phyloP scores from a whole-genome alignment of 805 yeast species.

The Zygosaccharomyces kombuchaensis region DNA sequence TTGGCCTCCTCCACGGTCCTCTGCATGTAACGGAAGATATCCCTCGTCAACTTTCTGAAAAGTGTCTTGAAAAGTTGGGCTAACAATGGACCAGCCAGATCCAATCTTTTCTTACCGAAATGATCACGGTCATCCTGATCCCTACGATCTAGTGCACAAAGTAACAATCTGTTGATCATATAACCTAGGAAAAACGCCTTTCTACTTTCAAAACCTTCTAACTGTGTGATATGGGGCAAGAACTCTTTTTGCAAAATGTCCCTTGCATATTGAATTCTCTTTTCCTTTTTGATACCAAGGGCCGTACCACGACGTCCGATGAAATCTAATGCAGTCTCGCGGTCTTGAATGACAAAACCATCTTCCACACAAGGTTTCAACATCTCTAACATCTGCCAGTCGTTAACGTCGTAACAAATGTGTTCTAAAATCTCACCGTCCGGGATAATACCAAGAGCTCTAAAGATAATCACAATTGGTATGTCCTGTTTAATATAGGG shows the following conservation, averaged over 20 bases:
- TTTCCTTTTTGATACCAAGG: constrained; percentile 91
- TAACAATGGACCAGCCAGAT: constrained; percentile 95
- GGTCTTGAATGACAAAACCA: constrained; percentile 96
- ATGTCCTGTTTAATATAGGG: constrained; percentile 96
- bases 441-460: constrained; percentile 97
- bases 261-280: constrained; percentile 96
- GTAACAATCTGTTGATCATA: constrained; percentile 90
- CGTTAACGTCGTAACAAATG: constrained; percentile 94
- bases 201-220: constrained; percentile 93
- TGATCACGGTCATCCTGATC: constrained; percentile 99
- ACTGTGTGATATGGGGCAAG: constrained; percentile 94
- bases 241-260: constrained; percentile 95
- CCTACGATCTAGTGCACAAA: constrained; percentile 94
- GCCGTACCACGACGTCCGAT: constrained; percentile 99
- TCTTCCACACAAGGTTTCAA: constrained; percentile 98
- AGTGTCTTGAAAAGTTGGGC: constrained; percentile 93
- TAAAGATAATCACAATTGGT: constrained; percentile 93
- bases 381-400: constrained; percentile 99
- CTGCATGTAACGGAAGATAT: constrained; percentile 96
- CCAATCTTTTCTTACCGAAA: constrained; percentile 97
- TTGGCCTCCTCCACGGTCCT: constrained; percentile 97
- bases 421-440: constrained; percentile 99
- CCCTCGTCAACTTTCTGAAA: constrained; percentile 92
- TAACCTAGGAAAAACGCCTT: constrained; percentile 97
- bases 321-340: constrained; percentile 95